Percentiles rank a stretch among this genome's conserved stretches.
Conservation (phyloP, 257 asterid genomes). For the Agastache rugosa region DNA sequence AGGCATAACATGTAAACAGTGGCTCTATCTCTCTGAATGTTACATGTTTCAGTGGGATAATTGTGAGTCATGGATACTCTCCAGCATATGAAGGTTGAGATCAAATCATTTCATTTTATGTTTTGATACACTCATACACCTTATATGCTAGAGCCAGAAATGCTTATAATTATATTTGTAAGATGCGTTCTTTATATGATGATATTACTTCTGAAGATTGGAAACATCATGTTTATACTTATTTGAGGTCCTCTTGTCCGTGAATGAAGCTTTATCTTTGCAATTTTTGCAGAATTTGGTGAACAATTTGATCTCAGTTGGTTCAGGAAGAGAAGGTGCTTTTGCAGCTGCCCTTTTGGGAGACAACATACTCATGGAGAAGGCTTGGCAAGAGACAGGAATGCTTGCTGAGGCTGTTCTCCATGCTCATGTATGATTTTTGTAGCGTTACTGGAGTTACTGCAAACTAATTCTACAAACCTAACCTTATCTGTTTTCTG, state of each 20-base stretch:
- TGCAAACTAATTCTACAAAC: neutral
- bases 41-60: neutral
- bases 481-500: slow-evolving; percentile 9
- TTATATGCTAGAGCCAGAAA: too few relatives aligned
- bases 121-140: too few relatives aligned
- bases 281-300: slow-evolving; percentile 80
- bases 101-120: neutral
- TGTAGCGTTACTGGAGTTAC: neutral
- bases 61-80: neutral
- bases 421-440: slow-evolving; percentile 76
- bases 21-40: neutral
- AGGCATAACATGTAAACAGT: neutral
- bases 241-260: neutral
- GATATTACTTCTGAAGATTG: slow-evolving; percentile 14
- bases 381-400: slow-evolving; percentile 98
- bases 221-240: slow-evolving; percentile 2
- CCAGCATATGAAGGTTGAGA: neutral
- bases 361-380: slow-evolving; percentile 96
- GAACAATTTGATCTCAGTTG: slow-evolving; percentile 81
- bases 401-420: slow-evolving; percentile 99
- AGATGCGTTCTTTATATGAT: neutral
- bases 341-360: slow-evolving; percentile 97
- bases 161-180: neutral
- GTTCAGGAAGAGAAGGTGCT: slow-evolving; percentile 98
- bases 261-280: neutral